phyloP scores from a whole-genome alignment of 805 yeast genomes.

The Spathaspora girioi region DNA sequence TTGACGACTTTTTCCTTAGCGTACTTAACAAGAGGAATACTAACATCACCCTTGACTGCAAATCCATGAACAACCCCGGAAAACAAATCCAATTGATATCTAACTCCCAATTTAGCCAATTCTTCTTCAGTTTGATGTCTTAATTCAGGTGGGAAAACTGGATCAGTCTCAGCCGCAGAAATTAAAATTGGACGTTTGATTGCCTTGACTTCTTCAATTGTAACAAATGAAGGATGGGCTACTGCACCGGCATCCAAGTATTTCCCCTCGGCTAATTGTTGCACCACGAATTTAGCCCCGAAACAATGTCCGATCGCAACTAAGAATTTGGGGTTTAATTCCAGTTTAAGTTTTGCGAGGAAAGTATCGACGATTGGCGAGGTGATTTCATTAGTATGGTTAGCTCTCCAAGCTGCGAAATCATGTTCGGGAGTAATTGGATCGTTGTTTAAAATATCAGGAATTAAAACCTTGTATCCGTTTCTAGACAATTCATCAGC shows the following conservation, averaged over 20 bases:
- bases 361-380: constrained; percentile 47
- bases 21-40: constrained; percentile 48
- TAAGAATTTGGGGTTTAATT: constrained; percentile 29
- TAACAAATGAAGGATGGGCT: constrained; percentile 81
- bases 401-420: constrained; percentile 46
- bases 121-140: constrained; percentile 60
- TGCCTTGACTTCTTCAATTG: constrained; percentile 58
- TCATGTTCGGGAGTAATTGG: constrained; percentile 17
- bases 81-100: constrained; percentile 58
- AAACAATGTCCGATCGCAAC: constrained; percentile 77
- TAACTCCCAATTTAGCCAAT: constrained; percentile 40
- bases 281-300: constrained; percentile 72
- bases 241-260: constrained; percentile 50
- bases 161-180: constrained; percentile 72
- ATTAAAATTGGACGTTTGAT: constrained; percentile 59
- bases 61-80: constrained; percentile 73
- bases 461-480: constrained; percentile 58
- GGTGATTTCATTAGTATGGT: constrained; percentile 49
- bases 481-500: constrained; percentile 72
- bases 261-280: constrained; percentile 41
- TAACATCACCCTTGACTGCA: constrained; percentile 71
- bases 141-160: constrained; percentile 57
- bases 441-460: constrained; percentile 67
- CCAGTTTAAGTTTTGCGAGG: constrained; percentile 40
- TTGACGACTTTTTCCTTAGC: constrained; percentile 64